Percentiles rank a stretch among this genome's conserved stretches.
Conservation (phyloP, 1,284 basidiomycete genomes). For the Ustilago esculenta region DNA sequence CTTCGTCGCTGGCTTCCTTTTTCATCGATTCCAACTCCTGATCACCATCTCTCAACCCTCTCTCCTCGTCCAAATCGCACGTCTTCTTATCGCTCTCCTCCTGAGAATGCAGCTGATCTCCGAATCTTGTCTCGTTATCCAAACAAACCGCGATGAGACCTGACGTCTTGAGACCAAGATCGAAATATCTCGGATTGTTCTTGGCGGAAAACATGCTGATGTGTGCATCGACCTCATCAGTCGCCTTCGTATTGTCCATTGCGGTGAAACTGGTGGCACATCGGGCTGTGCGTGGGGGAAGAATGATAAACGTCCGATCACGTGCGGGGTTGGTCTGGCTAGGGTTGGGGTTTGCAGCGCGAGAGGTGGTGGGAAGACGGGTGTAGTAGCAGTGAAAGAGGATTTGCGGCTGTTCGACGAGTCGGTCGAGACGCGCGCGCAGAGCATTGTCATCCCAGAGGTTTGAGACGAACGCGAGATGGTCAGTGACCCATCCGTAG, state of each 20-base stretch:
- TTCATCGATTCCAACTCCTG: constrained; percentile 34
- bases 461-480: constrained; percentile 87
- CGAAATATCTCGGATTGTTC: constrained; percentile 90
- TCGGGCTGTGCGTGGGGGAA: constrained; percentile 38
- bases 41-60: constrained; percentile 36
- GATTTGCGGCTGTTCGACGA: constrained; percentile 59
- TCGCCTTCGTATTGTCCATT: constrained; percentile 66
- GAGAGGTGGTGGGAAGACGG: constrained; percentile 36
- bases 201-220: constrained; percentile 84
- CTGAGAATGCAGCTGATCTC: constrained; percentile 38
- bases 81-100: constrained; percentile 7
- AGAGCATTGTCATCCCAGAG: constrained; percentile 83
- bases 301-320: constrained; percentile 61
- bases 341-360: constrained; percentile 18
- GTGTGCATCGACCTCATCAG: constrained; percentile 86
- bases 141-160: constrained; percentile 34
- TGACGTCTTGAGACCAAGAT: constrained; percentile 72
- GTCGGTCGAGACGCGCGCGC: constrained; percentile 70
- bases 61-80: constrained; percentile 19
- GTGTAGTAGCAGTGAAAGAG: constrained; percentile 69
- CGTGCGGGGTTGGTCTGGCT: constrained; percentile 2
- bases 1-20: too few species aligned
- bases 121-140: constrained; percentile 44
- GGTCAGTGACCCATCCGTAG: constrained; percentile 78
- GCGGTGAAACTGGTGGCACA: constrained; percentile 46